Percentiles rank a stretch among this genome's conserved stretches.
Conservation (phyloP, 495 filamentous ascomycete genomes). For the Neurospora cerealis region DNA sequence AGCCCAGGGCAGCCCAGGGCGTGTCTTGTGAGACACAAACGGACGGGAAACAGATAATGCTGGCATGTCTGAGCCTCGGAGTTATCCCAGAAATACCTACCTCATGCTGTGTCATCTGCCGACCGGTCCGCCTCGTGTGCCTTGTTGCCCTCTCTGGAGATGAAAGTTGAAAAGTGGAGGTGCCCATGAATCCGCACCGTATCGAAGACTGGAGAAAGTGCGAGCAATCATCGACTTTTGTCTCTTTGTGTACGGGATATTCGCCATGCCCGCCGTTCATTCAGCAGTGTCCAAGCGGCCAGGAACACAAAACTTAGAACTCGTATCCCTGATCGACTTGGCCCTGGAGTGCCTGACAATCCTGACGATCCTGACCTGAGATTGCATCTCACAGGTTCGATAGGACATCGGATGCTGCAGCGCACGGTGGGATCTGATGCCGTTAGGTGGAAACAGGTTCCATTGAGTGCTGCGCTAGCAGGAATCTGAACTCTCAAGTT, state of each 20-base stretch:
- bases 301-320: background rate
- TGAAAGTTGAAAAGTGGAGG: background rate
- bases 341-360: background rate
- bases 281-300: background rate
- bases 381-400: background rate
- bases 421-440: background rate
- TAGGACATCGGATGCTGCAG: background rate
- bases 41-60: background rate
- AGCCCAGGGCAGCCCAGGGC: background rate
- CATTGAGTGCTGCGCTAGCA: background rate
- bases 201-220: background rate
- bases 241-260: background rate
- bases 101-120: background rate
- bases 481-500: background rate
- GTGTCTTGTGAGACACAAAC: background rate
- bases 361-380: background rate
- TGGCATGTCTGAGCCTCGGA: background rate
- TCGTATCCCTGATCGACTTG: background rate
- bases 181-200: background rate
- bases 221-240: background rate
- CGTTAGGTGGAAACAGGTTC: background rate
- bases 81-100: background rate
- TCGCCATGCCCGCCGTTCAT: background rate
- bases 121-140: background rate
- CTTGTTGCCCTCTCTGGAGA: background rate